Evolutionary conservation across 495 filamentous ascomycete genomes (phyloP), one percentile per base, ranked within the genome.

Genomic region (Elaphomyces granulatus): DNA sequence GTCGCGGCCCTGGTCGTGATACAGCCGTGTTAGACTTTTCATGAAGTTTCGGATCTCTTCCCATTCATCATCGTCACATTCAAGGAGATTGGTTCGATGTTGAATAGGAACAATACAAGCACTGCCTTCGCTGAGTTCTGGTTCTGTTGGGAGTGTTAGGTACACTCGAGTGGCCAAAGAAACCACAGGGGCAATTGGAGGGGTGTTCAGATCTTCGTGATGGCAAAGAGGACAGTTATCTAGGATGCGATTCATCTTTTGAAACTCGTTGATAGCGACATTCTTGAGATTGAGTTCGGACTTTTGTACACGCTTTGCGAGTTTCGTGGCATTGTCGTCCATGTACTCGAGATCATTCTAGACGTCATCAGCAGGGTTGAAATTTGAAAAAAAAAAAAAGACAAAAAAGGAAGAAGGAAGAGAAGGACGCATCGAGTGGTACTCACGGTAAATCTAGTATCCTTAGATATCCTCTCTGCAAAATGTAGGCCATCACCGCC

Each of bases 1-100:
- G 51, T 86, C 83, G 28, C 80, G 78, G 19, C 82, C 85, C 52
- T 90, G 86, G 19, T 84, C 78, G 60, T 87, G 82, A 57, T 96
- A 96, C 75, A 93, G 75, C 35, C 87, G 77, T 1, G 79, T 95
- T 20, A 98, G 72, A 52, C 74, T 81, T 63, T 98, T 98, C 87
- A 96, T 96, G 60, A 98, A 98, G 59, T 98, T 98, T 33, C 87
- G 80, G 30, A 98, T 83, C 54, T 98, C 90, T 49, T 98, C 90
- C 90, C 92, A 98, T 56, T 98, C 90, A 51, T 96, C 92, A 53
- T 96, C 92, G 53, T 96, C 92, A 53, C 92, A 96, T 59, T 95
- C 90, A 16, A 98, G 67, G 9, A 96, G 74, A 54, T 96, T 98
- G 20, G 71, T 75, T 32, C 79, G 79, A 55, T 98, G 90, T 55